A percentile compares a stretch with the other conserved stretches of the same genome.
Evolutionary conservation across 352 stramenopile genomes (phyloP).

Genomic region (Phytophthora palmivora): DNA sequence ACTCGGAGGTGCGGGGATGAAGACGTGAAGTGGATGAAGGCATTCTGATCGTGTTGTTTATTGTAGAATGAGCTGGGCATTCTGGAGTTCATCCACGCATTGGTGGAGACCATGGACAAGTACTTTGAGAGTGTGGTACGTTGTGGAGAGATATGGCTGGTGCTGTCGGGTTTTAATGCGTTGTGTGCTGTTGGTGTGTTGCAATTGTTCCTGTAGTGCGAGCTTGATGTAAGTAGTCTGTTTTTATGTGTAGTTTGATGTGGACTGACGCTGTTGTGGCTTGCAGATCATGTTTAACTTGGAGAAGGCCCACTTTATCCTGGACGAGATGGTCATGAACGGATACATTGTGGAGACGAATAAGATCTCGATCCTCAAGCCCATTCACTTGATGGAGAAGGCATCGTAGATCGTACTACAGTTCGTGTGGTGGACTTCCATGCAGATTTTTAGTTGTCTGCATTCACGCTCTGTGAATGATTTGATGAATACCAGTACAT

Average conservation of each 20-base stretch:
- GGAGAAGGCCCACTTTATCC: slow-evolving; percentile 92
- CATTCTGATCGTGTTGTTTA: background rate
- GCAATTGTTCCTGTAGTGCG: slow-evolving; percentile 53
- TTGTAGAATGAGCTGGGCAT: slow-evolving; percentile 99
- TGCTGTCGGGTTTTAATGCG: no score
- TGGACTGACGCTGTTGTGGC: slow-evolving; percentile 8
- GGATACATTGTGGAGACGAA: slow-evolving; percentile 99
- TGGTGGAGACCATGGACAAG: slow-evolving; percentile 99
- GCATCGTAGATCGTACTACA: slow-evolving; percentile 53
- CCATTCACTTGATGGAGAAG: slow-evolving; percentile 99
- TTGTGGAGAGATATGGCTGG: no score
- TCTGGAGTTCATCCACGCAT: slow-evolving; percentile 99
- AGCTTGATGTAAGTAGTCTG: slow-evolving; percentile 87
- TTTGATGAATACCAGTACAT: slow-evolving; percentile 19
- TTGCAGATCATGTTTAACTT: slow-evolving; percentile 93
- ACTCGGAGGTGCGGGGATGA: slow-evolving; percentile 73
- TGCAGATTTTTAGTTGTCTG: slow-evolving; percentile 2
- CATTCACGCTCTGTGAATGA: background rate
- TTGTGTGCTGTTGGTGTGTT: no score
- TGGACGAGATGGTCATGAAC: slow-evolving; percentile 99
- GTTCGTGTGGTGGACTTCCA: background rate
- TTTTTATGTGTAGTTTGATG: no score
- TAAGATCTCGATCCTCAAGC: slow-evolving; percentile 98
- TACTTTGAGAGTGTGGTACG: slow-evolving; percentile 98
- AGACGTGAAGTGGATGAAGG: background rate